A percentile compares a stretch with the other conserved stretches of the same genome.
These are phyloP conservation scores for Boletus sensibilis DNA, from an alignment of 768 basidiomycete species.

Conservation along the genomic window DNA sequence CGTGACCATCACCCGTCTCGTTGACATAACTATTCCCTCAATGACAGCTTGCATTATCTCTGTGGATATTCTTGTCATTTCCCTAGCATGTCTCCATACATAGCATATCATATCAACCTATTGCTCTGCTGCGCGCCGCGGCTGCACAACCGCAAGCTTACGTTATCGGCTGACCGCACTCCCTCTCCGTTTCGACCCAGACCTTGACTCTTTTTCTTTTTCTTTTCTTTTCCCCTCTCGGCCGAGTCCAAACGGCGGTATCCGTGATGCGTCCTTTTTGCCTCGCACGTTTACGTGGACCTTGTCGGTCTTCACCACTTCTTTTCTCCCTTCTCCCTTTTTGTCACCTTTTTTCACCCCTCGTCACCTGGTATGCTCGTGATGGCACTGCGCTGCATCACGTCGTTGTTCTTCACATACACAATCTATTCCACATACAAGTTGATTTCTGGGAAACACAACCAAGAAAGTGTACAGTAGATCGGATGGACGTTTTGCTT, in stretches of 20 bases:
- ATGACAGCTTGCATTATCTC: constrained; percentile 29
- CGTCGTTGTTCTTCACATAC: not conserved
- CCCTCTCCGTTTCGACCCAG: not conserved
- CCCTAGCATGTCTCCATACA: constrained; percentile 24
- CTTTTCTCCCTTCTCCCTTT: not conserved
- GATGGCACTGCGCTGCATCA: not conserved
- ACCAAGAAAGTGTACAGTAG: not conserved
- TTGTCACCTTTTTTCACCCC: not conserved
- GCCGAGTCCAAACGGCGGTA: not conserved
- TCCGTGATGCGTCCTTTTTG: not conserved
- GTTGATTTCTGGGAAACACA: not conserved
- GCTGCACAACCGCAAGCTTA: not conserved
- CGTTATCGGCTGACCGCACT: not conserved
- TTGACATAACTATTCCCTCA: not conserved
- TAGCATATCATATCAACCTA: constrained; percentile 31
- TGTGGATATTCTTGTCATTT: constrained; percentile 30
- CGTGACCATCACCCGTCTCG: not conserved
- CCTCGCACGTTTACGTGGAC: not conserved
- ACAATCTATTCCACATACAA: not conserved
- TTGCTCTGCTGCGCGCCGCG: constrained; percentile 4
- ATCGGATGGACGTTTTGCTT: not conserved
- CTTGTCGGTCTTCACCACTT: not conserved
- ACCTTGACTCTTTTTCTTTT: not conserved
- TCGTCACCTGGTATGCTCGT: not conserved
- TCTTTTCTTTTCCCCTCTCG: not conserved